phyloP scores from a whole-genome alignment of 805 yeast genomes.

The Candida insectorum region DNA sequence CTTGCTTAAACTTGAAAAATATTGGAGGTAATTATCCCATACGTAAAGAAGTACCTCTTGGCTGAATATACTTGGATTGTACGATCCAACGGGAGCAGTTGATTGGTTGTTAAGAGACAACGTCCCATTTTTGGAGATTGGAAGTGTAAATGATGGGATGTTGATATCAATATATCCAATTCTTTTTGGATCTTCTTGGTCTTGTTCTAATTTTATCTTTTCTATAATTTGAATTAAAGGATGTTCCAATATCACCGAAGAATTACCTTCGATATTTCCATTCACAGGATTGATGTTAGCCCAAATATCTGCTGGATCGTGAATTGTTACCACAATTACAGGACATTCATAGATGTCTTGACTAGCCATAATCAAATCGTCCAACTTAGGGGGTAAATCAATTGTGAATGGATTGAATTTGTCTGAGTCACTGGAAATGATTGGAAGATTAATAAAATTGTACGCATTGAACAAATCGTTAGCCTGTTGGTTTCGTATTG shows the following conservation, averaged over 20 bases:
- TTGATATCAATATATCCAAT: conserved; percentile 84
- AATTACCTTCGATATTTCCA: conserved; percentile 71
- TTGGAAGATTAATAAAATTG: conserved; percentile 66
- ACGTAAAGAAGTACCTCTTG: conserved; percentile 76
- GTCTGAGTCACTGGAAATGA: conserved; percentile 30
- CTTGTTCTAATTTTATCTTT: conserved; percentile 41
- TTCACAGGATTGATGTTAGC: conserved; percentile 76
- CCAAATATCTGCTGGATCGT: conserved; percentile 93
- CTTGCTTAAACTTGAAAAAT: conserved; percentile 61
- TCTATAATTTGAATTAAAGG: conserved; percentile 60
- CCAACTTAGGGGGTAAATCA: conserved; percentile 48
- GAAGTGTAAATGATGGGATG: conserved; percentile 58
- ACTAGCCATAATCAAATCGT: conserved; percentile 67
- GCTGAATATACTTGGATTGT: conserved; percentile 61
- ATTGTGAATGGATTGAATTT: conserved; percentile 26
- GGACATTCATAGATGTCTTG: conserved; percentile 61
- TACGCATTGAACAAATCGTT: conserved; percentile 50
- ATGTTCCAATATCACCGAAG: conserved; percentile 74
- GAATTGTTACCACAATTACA: conserved; percentile 69
- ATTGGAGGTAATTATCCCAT: conserved; percentile 89
- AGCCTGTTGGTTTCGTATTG: conserved; percentile 72
- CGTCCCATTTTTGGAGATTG: conserved; percentile 19
- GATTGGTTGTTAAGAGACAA: conserved; percentile 21
- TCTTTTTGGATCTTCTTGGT: conserved; percentile 14
- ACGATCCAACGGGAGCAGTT: conserved; percentile 26